These are phyloP conservation scores for Teratosphaeria epicoccoides DNA, from an alignment of 2,329 filamentous ascomycete genomes.

Conservation along the genomic window DNA sequence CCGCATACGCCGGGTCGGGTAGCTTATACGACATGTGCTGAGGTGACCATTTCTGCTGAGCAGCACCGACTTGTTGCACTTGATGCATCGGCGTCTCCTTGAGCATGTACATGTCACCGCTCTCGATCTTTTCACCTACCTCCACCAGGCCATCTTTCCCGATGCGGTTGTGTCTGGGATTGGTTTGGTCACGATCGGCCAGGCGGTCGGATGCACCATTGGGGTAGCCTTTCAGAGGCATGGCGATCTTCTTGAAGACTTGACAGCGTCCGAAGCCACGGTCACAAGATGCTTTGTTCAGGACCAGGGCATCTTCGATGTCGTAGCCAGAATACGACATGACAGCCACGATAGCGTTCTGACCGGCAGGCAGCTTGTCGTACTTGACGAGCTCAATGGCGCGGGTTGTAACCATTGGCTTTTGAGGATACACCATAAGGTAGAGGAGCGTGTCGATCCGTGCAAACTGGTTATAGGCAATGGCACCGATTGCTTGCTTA, in stretches of 20 bases:
- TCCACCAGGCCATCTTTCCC: conserved; percentile 81
- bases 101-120: conserved; percentile 79
- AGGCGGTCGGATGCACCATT: conserved; percentile 60
- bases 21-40: conserved; percentile 51
- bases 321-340: conserved; percentile 99
- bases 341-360: conserved; percentile 94
- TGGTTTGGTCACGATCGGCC: conserved; percentile 45
- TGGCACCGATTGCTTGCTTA: conserved; percentile 98
- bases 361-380: conserved; percentile 90
- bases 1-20: conserved; percentile 63
- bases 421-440: conserved; percentile 92
- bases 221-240: conserved; percentile 76
- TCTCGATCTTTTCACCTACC: conserved; percentile 68
- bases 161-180: conserved; percentile 53
- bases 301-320: conserved; percentile 93
- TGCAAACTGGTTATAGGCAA: conserved; percentile 96
- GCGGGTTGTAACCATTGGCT: conserved; percentile 93
- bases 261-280: conserved; percentile 93
- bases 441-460: conserved; percentile 94
- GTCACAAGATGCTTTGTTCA: conserved; percentile 94
- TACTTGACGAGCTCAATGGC: conserved; percentile 96
- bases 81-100: conserved; percentile 79
- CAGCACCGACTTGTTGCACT: conserved; percentile 35
- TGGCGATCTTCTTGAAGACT: conserved; percentile 90
- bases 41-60: conserved; percentile 21